phyloP scores from a whole-genome alignment of 306 rosid genomes.

The Sicyos baderoa region DNA sequence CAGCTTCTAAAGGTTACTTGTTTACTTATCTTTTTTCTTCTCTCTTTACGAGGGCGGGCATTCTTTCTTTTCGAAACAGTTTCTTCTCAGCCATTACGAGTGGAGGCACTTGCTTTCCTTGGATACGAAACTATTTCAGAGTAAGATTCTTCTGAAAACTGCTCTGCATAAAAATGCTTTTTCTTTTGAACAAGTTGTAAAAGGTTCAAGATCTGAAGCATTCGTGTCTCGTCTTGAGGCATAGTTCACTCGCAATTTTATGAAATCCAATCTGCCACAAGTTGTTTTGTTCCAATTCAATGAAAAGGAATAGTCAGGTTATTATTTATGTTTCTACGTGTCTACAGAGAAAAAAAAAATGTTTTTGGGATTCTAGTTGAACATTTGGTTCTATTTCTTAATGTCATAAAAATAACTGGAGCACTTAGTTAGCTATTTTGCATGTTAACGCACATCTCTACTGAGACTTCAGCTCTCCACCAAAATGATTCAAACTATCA shows the following conservation, averaged over 20 bases:
- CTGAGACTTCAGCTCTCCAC: background rate
- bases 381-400: background rate
- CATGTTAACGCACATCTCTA: background rate
- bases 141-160: conserved; percentile 8
- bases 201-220: background rate
- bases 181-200: background rate
- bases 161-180: background rate
- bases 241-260: background rate
- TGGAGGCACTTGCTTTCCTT: background rate
- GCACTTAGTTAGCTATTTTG: background rate
- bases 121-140: conserved; percentile 2
- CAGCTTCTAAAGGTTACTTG: conserved; percentile 51
- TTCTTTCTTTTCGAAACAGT: too few relatives aligned
- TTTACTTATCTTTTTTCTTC: conserved; percentile 11
- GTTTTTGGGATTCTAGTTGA: background rate
- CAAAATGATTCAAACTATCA: background rate
- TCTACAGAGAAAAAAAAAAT: background rate
- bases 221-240: background rate
- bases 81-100: too few relatives aligned
- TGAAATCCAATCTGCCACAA: background rate
- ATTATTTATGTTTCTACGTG: background rate
- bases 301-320: background rate
- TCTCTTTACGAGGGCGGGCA: too few relatives aligned
- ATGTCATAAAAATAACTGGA: background rate
- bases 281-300: background rate